Conservation (phyloP, 1,139 yeast genomes). For the Debaryomycetaceae sp. region DNA sequence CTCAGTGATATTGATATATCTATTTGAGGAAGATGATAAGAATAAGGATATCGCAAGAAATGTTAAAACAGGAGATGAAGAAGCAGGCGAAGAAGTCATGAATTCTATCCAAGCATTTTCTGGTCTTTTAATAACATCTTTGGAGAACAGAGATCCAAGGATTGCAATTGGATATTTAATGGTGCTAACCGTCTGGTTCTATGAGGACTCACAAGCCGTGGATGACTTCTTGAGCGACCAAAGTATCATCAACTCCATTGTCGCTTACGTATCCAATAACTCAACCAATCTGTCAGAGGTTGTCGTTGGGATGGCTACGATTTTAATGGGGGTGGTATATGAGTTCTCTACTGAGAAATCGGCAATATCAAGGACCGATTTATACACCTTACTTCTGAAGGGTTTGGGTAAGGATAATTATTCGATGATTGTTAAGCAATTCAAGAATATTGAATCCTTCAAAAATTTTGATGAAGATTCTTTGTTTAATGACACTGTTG, state of each 20-base stretch:
- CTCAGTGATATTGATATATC: constrained; percentile 56
- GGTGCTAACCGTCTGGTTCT: constrained; percentile 74
- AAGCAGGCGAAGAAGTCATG: constrained; percentile 70
- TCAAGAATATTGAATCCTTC: constrained; percentile 58
- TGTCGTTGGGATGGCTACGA: constrained; percentile 72
- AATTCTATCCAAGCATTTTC: constrained; percentile 76
- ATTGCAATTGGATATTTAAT: constrained; percentile 76
- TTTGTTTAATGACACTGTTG: constrained; percentile 33
- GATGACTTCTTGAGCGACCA: constrained; percentile 71
- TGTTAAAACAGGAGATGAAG: constrained; percentile 65
- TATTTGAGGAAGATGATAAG: constrained; percentile 57
- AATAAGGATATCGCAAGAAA: constrained; percentile 49
- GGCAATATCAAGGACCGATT: constrained; percentile 63
- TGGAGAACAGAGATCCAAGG: constrained; percentile 67
- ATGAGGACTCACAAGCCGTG: constrained; percentile 72
- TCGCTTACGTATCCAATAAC: constrained; percentile 64
- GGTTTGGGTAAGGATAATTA: constrained; percentile 83
- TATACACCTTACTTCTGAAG: constrained; percentile 59
- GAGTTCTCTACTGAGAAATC: constrained; percentile 76
- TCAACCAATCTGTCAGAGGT: constrained; percentile 55
- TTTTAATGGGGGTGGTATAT: constrained; percentile 72
- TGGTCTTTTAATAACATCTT: constrained; percentile 66
- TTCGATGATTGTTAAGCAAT: constrained; percentile 66
- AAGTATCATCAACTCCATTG: constrained; percentile 60
- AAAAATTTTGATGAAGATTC: constrained; percentile 51